A percentile compares a stretch with the other conserved stretches of the same genome.
Evolutionary conservation across 257 asterid species (phyloP).

Genomic region (Ilex aquifolium): DNA sequence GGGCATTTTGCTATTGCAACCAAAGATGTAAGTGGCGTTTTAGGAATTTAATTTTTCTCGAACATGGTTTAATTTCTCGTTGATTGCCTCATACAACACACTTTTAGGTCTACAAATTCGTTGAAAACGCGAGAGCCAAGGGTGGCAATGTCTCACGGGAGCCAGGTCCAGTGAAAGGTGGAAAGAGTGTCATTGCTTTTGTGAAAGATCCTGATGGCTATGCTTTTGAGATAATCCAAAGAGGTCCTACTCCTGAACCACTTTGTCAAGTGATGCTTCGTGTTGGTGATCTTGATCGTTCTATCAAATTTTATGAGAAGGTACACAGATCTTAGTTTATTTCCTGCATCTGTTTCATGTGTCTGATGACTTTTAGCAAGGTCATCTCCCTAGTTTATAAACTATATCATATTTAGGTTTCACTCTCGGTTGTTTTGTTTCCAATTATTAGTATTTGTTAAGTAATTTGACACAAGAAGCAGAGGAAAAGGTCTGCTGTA

Average conservation of each 20-base stretch:
- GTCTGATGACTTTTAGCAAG: neutral
- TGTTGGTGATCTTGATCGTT: slow-evolving; percentile 96
- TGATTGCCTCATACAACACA: neutral
- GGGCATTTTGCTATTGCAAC: slow-evolving; percentile 97
- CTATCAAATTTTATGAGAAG: slow-evolving; percentile 96
- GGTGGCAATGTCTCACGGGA: slow-evolving; percentile 96
- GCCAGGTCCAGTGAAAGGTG: slow-evolving; percentile 99
- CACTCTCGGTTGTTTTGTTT: too few species aligned
- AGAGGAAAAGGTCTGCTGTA: too few species aligned
- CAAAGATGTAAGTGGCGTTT: slow-evolving; percentile 62
- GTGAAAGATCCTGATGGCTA: slow-evolving; percentile 99
- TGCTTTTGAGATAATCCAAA: slow-evolving; percentile 78
- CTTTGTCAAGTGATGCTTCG: slow-evolving; percentile 99
- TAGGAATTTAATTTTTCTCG: neutral
- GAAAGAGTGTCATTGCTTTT: slow-evolving; percentile 81
- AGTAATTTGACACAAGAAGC: too few species aligned
- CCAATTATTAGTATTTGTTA: too few species aligned
- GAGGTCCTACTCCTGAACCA: slow-evolving; percentile 93
- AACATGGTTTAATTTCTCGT: neutral
- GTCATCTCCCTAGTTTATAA: neutral
- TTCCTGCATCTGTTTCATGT: slow-evolving; percentile 1
- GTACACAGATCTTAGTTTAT: slow-evolving; percentile 21
- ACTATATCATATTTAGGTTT: too few species aligned
- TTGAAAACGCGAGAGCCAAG: slow-evolving; percentile 72
- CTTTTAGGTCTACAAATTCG: slow-evolving; percentile 78